A percentile compares a stretch with the other conserved stretches of the same genome.
Conservation (phyloP, 1,139 yeast species). For the Geotrichum siamense region DNA sequence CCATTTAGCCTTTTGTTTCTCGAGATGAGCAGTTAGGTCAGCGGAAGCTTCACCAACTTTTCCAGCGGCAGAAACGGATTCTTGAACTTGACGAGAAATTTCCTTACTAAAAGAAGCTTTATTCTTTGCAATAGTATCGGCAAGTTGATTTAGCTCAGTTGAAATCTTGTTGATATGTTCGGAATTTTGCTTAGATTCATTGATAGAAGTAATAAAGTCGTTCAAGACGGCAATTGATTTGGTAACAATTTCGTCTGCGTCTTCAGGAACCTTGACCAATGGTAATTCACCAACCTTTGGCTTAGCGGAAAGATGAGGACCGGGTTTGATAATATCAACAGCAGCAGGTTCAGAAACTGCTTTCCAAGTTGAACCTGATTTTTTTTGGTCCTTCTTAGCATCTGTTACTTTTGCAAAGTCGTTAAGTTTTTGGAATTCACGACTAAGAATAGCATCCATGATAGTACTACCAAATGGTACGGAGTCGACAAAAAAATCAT, state of each 20-base stretch:
- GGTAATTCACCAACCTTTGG: constrained; percentile 21
- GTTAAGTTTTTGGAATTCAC: constrained; percentile 31
- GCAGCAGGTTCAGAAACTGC: constrained; percentile 18
- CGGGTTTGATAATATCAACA: constrained; percentile 17
- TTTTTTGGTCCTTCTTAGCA: constrained; percentile 21
- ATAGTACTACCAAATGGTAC: constrained; percentile 54
- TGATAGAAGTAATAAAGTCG: constrained; percentile 45
- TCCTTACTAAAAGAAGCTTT: constrained; percentile 18
- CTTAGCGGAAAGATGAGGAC: constrained; percentile 14
- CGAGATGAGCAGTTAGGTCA: constrained; percentile 37
- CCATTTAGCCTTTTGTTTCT: constrained; percentile 47
- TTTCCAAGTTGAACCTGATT: constrained; percentile 21
- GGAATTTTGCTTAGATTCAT: constrained; percentile 34
- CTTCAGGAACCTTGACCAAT: constrained; percentile 27
- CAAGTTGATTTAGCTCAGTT: constrained; percentile 27
- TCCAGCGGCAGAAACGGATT: constrained; percentile 21
- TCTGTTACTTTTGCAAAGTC: constrained; percentile 1
- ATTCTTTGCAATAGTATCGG: constrained; percentile 27
- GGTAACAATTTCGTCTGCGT: constrained; percentile 43
- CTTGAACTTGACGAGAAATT: constrained; percentile 24
- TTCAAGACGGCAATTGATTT: constrained; percentile 47
- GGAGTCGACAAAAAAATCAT: constrained; percentile 46
- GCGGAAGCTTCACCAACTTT: constrained; percentile 21
- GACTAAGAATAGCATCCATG: constrained; percentile 45
- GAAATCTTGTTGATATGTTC: constrained; percentile 28